phyloP scores from a whole-genome alignment of 192 early-diverging fungal genomes.

The Linnemannia schmuckeri region DNA sequence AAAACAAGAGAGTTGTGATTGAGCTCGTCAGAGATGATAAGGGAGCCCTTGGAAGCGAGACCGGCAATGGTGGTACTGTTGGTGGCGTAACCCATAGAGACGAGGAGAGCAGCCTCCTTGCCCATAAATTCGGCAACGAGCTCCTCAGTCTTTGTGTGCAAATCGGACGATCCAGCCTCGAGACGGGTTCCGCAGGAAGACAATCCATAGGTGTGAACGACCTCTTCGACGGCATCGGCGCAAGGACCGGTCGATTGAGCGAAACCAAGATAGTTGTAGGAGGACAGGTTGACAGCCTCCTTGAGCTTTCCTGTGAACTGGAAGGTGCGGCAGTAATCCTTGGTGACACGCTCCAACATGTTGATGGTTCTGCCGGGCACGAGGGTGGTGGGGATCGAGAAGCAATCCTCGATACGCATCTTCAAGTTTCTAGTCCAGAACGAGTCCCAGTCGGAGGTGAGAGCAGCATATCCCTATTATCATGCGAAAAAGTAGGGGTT shows the following conservation, averaged over 20 bases:
- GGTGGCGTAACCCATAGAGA: constrained; percentile 98
- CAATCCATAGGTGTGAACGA: constrained; percentile 81
- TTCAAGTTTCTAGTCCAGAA: constrained; percentile 92
- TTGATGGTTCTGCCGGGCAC: constrained; percentile 91
- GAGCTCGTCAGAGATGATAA: constrained; percentile 96
- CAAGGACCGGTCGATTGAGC: constrained; percentile 94
- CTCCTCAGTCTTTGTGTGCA: constrained; percentile 85
- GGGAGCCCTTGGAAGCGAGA: constrained; percentile 84
- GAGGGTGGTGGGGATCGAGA: constrained; percentile 94
- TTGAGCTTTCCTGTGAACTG: constrained; percentile 83
- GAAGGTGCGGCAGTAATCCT: constrained; percentile 89
- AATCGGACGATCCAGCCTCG: constrained; percentile 76
- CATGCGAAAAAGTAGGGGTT: not conserved
- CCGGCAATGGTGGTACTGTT: constrained; percentile 96
- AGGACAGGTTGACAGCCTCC: constrained; percentile 92
- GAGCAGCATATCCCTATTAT: constrained; percentile 86
- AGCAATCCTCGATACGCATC: constrained; percentile 89
- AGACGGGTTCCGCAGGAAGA: constrained; percentile 72
- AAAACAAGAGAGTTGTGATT: constrained; percentile 96
- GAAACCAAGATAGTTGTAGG: constrained; percentile 99
- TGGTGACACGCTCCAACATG: constrained; percentile 87
- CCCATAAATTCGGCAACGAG: constrained; percentile 93
- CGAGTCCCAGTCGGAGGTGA: constrained; percentile 97
- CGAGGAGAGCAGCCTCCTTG: constrained; percentile 85
- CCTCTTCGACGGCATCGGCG: constrained; percentile 90